These are phyloP conservation scores for Nicotiana paniculata DNA, from an alignment of 257 asterid genomes.

Conservation along the genomic window DNA sequence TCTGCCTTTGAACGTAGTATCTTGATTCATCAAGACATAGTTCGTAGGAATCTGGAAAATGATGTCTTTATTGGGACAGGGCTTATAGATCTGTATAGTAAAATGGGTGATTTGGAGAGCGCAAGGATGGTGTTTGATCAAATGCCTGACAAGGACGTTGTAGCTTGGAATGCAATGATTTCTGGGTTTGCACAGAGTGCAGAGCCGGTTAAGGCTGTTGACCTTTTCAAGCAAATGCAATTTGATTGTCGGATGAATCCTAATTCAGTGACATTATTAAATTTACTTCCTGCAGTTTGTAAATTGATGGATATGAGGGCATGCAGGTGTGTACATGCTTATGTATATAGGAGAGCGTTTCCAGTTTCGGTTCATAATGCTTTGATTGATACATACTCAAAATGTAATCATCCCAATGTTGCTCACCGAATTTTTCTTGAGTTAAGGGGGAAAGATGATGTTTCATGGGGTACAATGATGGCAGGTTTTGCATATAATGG, in stretches of 20 bases:
- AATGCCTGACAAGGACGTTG: constrained; percentile 31
- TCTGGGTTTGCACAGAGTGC: constrained; percentile 24
- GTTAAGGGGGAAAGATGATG: constrained; percentile 24
- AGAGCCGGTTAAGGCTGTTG: constrained; percentile 24
- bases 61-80: constrained; percentile 40
- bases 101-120: constrained; percentile 21
- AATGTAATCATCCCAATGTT: constrained; percentile 17
- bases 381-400: constrained; percentile 32
- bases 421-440: constrained; percentile 21
- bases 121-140: constrained; percentile 31
- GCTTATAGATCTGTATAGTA: constrained; percentile 28
- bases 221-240: constrained; percentile 26
- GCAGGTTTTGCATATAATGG: constrained; percentile 39
- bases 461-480: constrained; percentile 46
- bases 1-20: constrained; percentile 20
- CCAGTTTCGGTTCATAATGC: constrained; percentile 29
- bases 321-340: constrained; percentile 27
- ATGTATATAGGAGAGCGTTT: constrained; percentile 33
- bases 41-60: constrained; percentile 14
- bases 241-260: constrained; percentile 15
- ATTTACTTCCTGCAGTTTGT: constrained; percentile 36
- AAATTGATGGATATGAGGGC: constrained; percentile 18
- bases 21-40: constrained; percentile 19
- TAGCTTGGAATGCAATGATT: constrained; percentile 37
- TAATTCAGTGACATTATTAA: constrained; percentile 29